A percentile compares a stretch with the other conserved stretches of the same genome.
phyloP scores from a whole-genome alignment of 2,329 filamentous ascomycete genomes.

The Fusarium citri region DNA sequence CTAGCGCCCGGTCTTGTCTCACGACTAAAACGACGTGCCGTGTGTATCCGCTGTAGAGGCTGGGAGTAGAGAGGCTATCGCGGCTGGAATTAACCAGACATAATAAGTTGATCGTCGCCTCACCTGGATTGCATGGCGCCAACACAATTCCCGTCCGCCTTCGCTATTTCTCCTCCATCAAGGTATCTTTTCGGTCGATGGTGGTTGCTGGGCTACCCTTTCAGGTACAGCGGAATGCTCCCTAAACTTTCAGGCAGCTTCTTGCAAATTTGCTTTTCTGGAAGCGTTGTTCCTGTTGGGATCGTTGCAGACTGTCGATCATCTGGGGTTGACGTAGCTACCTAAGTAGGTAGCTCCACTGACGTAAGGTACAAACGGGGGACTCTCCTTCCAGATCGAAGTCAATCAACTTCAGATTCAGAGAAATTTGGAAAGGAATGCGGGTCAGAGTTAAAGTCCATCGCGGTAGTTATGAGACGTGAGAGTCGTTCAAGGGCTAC shows the following conservation, averaged over 20 bases:
- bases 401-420: conserved; percentile 4
- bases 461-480: neutral
- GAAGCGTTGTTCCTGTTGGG: conserved; percentile 13
- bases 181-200: conserved; percentile 8
- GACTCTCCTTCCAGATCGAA: conserved; percentile 6
- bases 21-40: neutral
- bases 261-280: conserved; percentile 15
- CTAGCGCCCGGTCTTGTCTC: conserved; percentile 6
- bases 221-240: conserved; percentile 1
- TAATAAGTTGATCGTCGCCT: conserved; percentile 6
- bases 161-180: neutral
- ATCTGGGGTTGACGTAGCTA: conserved; percentile 26
- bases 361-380: conserved; percentile 2
- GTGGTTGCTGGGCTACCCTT: conserved; percentile 7
- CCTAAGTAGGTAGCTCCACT: conserved; percentile 25
- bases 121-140: neutral
- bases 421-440: neutral
- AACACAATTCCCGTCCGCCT: neutral
- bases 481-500: neutral
- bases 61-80: neutral
- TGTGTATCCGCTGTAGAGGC: conserved; percentile 2
- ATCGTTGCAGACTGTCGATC: conserved; percentile 12
- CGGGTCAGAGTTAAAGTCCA: conserved; percentile 24
- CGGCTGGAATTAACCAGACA: neutral
- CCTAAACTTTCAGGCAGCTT: neutral